Evolutionary conservation across 768 basidiomycete species (phyloP).

Genomic region (Gymnopilus junonius): DNA sequence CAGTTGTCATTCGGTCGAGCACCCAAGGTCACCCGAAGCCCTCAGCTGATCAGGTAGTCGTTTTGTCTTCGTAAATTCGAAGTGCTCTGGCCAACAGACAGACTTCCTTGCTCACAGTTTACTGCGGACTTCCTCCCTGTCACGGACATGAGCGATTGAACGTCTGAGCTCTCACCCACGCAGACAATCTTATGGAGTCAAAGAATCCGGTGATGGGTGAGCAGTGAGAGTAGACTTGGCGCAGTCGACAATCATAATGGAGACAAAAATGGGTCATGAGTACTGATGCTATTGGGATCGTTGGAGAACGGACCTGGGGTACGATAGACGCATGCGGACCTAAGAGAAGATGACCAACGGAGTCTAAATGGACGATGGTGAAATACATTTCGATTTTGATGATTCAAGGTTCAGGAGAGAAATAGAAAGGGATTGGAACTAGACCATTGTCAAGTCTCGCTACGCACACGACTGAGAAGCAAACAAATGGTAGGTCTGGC

Average conservation of each 20-base stretch:
- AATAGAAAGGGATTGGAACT: neutral
- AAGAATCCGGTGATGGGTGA: neutral
- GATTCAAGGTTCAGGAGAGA: neutral
- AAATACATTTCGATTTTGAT: neutral
- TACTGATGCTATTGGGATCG: neutral
- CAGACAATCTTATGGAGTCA: neutral
- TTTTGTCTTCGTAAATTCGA: neutral
- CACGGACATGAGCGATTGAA: neutral
- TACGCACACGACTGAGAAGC: neutral
- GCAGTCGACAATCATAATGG: neutral
- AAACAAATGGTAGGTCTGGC: neutral
- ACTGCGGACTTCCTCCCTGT: neutral
- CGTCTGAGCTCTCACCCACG: neutral
- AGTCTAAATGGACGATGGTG: neutral
- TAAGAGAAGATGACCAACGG: neutral
- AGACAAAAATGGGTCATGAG: neutral
- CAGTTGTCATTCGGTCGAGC: neutral
- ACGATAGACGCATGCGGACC: neutral
- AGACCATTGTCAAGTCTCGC: too few species aligned
- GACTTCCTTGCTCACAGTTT: neutral
- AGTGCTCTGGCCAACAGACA: neutral
- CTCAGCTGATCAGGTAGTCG: neutral
- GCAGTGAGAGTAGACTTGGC: neutral
- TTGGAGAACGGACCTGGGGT: neutral
- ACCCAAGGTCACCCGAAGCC: neutral